Evolutionary conservation across 1,284 basidiomycete species (phyloP), one percentile per base, ranked within the genome.

Genomic region (Sanghuangporus weigelae): DNA sequence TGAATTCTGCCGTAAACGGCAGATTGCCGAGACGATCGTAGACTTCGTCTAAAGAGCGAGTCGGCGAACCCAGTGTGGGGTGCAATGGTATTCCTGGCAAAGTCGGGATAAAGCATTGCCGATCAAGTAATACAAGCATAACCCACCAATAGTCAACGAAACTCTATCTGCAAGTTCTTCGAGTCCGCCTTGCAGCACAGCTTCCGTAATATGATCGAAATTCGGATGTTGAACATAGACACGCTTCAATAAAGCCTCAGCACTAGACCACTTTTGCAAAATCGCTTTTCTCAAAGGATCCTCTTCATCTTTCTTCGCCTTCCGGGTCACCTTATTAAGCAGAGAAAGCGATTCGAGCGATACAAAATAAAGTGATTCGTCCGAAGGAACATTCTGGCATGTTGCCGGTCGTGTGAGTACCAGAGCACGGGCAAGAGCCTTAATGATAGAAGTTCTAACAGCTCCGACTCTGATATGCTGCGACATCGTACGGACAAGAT

Each of bases 181-280:
- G 14, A 93, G 75, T 1, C 90, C 90, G 31, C 71, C 75, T 10
- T 82, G 73, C n/a, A 89, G 76, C 38, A 93, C 73, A 12, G 87
- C 92, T 2, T 77, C 74, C 6, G 90, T 79, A 44, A 98, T 88
- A 69, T 94, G 81, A 57, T 87, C 86, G 71, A 94, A 95, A 72
- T 93, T 92, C 14, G 95, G 95, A 78, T 96, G 95, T 63, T 90
- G 85, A 12, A 92, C 92, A 71, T 91, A 96, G 0, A 92, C 87
- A 67, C 84, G 84, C 70, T 88, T 85, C 10, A 97, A 74, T 23
- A 92, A 69, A 6, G 77, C 80, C 70, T 91, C 88, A 1, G 90
- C 89, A 44, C 73, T 72, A 4, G 76, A 66, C 70, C 84, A 87
- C 46, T 77, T 79, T 3, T 70, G 72, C 51, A 78, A 71, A 12